Conservation (phyloP, 2,329 filamentous ascomycete species). For the Monilinia fructigena region DNA sequence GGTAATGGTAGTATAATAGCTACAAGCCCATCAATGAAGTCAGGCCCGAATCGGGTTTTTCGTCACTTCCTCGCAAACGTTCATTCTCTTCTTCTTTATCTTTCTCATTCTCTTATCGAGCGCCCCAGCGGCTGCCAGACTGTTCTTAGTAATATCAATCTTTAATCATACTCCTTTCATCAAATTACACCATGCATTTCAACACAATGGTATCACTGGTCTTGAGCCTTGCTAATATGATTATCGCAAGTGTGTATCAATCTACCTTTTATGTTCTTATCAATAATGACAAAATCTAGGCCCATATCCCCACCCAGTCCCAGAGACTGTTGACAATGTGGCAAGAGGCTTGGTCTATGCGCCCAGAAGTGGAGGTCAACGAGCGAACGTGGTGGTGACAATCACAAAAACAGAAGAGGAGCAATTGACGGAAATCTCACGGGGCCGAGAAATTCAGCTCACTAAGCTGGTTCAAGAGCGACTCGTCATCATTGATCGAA, state of each 20-base stretch:
- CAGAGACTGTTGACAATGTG: constrained; percentile 27
- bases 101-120: constrained; percentile 36
- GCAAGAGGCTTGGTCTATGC: constrained; percentile 32
- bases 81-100: constrained; percentile 28
- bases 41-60: background rate
- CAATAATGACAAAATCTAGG: constrained; percentile 28
- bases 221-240: constrained; percentile 33
- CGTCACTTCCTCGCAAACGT: background rate
- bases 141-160: constrained; percentile 28
- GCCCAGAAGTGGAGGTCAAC: constrained; percentile 23
- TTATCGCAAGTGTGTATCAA: constrained; percentile 32
- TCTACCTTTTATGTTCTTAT: background rate
- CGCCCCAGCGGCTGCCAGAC: constrained; percentile 38
- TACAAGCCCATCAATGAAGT: background rate
- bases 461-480: constrained; percentile 25
- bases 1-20: constrained; percentile 10
- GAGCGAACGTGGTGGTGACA: constrained; percentile 24
- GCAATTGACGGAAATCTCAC: constrained; percentile 24
- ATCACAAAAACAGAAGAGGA: constrained; percentile 29
- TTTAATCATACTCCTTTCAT: constrained; percentile 21
- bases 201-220: constrained; percentile 27
- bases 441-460: constrained; percentile 29
- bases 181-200: constrained; percentile 34
- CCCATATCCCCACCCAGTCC: constrained; percentile 32
- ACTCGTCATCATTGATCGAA: constrained; percentile 25